Percentiles rank a stretch among this genome's conserved stretches.
These are phyloP conservation scores for Lentinula detonsa DNA, from an alignment of 768 basidiomycete species.

Conservation along the genomic window DNA sequence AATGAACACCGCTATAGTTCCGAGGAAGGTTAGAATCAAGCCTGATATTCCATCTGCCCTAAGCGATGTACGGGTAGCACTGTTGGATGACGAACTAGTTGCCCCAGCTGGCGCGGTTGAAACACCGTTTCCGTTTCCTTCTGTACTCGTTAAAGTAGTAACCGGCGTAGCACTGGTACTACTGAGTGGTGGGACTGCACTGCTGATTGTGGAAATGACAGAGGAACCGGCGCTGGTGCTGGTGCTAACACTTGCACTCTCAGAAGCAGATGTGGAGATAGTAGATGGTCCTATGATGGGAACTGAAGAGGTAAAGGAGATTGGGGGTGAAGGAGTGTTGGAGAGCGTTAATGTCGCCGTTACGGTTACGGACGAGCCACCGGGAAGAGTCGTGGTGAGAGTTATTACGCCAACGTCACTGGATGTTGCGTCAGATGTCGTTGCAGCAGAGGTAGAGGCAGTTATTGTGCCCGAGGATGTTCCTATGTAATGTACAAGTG, in stretches of 20 bases:
- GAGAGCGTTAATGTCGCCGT: background rate
- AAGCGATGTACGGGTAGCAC: background rate
- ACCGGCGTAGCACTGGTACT: background rate
- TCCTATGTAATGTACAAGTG: background rate
- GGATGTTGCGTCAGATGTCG: background rate
- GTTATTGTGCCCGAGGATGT: background rate
- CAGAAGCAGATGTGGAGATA: background rate
- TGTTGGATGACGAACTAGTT: background rate
- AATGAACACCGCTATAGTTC: background rate
- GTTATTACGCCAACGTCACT: background rate
- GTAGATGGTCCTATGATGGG: background rate
- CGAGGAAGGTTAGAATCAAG: background rate
- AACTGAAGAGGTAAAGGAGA: background rate
- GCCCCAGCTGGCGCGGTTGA: background rate
- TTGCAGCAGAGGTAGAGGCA: background rate
- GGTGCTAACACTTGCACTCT: background rate
- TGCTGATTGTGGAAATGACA: background rate
- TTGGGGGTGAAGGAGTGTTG: background rate
- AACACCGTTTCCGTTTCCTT: background rate
- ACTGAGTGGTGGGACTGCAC: background rate
- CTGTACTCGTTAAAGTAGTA: background rate
- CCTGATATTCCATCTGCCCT: background rate
- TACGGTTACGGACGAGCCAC: background rate
- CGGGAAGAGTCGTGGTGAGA: background rate
- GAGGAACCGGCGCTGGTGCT: background rate